Evolutionary conservation across 805 yeast genomes (phyloP), one percentile per base, ranked within the genome.

Genomic region (Candida sphagnicola): DNA sequence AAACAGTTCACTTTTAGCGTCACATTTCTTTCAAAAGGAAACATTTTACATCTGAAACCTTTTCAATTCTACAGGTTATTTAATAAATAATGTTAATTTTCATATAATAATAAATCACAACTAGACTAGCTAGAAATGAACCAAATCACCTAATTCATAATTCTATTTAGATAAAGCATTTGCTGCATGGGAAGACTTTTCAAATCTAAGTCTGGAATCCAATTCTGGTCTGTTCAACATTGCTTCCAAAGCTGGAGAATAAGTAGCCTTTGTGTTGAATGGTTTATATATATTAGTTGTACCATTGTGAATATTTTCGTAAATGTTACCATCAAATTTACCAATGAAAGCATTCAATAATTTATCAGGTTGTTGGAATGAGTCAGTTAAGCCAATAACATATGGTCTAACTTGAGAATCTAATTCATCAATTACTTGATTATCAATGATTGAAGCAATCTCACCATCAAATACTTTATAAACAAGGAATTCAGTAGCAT

Each of bases 401-500:
- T 64, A 57, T 14, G 72, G 72, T 53, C 74, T 65, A 39, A 69
- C 37, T 37, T 53, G 59, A n/a, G 49, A 38, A 44, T 61, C 61
- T 40, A 62, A 56, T 31, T 31, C 35, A 31, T 31, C 35, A 21
- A 31, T 19, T 6, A 31, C 11, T 21, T 31, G 25, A 21, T 31
- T 31, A 6, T 31, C 35, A 21, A 31, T 31, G 16, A 31, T 21
- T 18, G 35, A 31, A 34, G 44, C 39, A 39, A 47, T 37, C 17
- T 66, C 66, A 8, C 83, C 64, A 8, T 76, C 61, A 25, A 83
- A 64, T 36, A 81, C 72, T 21, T 74, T 74, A 53, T 73, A 75
- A 47, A 82, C 83, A 57, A 86, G 67, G 64, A 89, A 89, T 30
- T 74, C 68, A 42, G 89, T 82, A 13, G 86, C 75, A 61, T 78